A percentile compares a stretch with the other conserved stretches of the same genome.
phyloP scores from a whole-genome alignment of 768 basidiomycete species.

The Calocybe cyanea region DNA sequence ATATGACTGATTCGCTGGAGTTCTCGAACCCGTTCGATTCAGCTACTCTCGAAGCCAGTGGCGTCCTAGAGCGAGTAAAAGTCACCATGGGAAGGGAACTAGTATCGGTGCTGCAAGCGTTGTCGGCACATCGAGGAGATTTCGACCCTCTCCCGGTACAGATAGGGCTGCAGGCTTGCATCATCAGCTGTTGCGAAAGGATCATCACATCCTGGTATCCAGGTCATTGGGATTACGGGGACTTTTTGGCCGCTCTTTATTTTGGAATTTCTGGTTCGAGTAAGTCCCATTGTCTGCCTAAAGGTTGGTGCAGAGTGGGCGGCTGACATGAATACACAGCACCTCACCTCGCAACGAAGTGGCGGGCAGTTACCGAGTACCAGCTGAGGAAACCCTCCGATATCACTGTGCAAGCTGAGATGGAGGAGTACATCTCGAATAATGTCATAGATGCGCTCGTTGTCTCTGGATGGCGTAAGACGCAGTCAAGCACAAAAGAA shows the following conservation, averaged over 20 bases:
- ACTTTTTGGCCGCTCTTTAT: slow-evolving; percentile 33
- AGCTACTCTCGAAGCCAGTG: slow-evolving; percentile 2
- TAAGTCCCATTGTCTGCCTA: slow-evolving; percentile 13
- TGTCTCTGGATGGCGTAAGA: slow-evolving; percentile 25
- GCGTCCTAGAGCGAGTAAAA: slow-evolving; percentile 22
- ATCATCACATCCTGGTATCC: slow-evolving; percentile 42
- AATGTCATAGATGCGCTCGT: slow-evolving; percentile 19
- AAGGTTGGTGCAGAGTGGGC: no score
- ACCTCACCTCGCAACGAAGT: slow-evolving; percentile 17
- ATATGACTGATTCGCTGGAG: slow-evolving; percentile 35
- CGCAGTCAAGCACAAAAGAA: slow-evolving; percentile 2
- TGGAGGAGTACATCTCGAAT: slow-evolving; percentile 9
- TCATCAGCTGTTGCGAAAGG: slow-evolving; percentile 33
- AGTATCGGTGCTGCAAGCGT: slow-evolving; percentile 24
- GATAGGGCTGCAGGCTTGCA: slow-evolving; percentile 36
- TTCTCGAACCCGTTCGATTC: slow-evolving; percentile 17
- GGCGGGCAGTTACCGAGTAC: slow-evolving; percentile 24
- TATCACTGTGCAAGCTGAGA: slow-evolving; percentile 14
- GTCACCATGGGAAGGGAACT: slow-evolving; percentile 30
- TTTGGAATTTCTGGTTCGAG: slow-evolving; percentile 33
- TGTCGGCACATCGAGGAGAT: slow-evolving; percentile 20
- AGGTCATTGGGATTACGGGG: slow-evolving; percentile 37
- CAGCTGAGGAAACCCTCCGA: slow-evolving; percentile 20
- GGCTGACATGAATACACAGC: slow-evolving; percentile 9
- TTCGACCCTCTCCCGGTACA: slow-evolving; percentile 32